Percentiles rank a stretch among this genome's conserved stretches.
These are phyloP conservation scores for Leucosporidium creatinivorum DNA, from an alignment of 768 basidiomycete species.

Conservation along the genomic window DNA sequence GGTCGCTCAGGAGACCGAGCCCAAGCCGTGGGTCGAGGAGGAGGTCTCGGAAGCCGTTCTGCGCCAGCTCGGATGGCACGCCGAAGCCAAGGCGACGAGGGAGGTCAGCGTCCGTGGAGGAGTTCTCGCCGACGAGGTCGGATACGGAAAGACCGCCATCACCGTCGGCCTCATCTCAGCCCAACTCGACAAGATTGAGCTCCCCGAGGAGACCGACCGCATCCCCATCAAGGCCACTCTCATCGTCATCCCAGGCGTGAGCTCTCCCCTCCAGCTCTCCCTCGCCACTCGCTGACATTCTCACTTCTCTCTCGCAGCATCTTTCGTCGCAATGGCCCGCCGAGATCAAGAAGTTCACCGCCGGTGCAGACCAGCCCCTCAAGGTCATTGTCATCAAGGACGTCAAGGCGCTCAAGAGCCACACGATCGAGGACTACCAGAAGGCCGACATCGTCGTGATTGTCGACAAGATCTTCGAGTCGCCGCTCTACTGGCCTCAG, in stretches of 20 bases:
- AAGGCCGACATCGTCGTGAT: constrained; percentile 80
- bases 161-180: constrained; percentile 78
- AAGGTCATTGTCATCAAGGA: constrained; percentile 61
- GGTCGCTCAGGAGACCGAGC: constrained; percentile 67
- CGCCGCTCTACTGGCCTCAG: constrained; percentile 51
- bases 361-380: constrained; percentile 45
- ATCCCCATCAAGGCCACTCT: constrained; percentile 74
- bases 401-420: constrained; percentile 50
- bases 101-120: constrained; percentile 72
- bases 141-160: constrained; percentile 95
- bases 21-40: constrained; percentile 74
- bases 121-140: constrained; percentile 90
- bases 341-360: constrained; percentile 74
- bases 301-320: constrained; percentile 51
- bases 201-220: constrained; percentile 49
- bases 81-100: constrained; percentile 81
- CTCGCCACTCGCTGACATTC: background rate
- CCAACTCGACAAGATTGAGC: constrained; percentile 41
- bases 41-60: constrained; percentile 87
- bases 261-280: background rate
- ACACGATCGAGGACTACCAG: constrained; percentile 64
- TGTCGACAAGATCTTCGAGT: constrained; percentile 78
- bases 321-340: constrained; percentile 82
- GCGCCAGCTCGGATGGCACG: constrained; percentile 81
- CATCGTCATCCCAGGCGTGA: constrained; percentile 60